These are phyloP conservation scores for Sarocladiaceae sp. DNA, from an alignment of 2,329 filamentous ascomycete genomes.

Conservation along the genomic window DNA sequence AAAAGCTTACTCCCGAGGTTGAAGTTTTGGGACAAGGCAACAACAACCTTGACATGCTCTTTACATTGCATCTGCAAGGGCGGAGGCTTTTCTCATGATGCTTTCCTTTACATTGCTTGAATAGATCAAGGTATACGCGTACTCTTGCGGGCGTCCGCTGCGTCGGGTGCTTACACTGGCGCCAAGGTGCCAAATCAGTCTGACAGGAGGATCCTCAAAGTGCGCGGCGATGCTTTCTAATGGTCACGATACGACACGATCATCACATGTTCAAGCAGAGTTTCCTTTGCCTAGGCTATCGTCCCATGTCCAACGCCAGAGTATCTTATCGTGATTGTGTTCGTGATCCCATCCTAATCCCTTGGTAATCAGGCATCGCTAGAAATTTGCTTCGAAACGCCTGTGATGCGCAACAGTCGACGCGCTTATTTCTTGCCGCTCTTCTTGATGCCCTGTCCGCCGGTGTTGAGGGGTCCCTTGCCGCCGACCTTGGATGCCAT, in stretches of 20 bases:
- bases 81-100: not conserved
- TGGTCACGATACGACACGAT: not conserved
- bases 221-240: too few species aligned
- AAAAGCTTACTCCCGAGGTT: not conserved
- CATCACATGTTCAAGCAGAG: not conserved
- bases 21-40: not conserved
- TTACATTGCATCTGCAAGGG: not conserved
- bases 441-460: conserved; percentile 92
- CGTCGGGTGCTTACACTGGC: too few species aligned
- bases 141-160: not conserved
- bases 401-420: not conserved
- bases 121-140: not conserved
- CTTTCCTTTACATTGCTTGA: not conserved
- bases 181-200: too few species aligned
- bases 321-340: conserved; percentile 5
- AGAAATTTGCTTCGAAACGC: not conserved
- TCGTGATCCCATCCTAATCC: not conserved
- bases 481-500: conserved; percentile 76
- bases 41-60: not conserved
- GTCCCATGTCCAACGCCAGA: conserved; percentile 6
- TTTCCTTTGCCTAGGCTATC: not conserved
- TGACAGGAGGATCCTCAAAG: too few species aligned
- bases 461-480: conserved; percentile 84
- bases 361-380: not conserved
- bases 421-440: conserved; percentile 83